Conservation (phyloP, 129 eudicot species). For the Oenanthe sinensis region DNA sequence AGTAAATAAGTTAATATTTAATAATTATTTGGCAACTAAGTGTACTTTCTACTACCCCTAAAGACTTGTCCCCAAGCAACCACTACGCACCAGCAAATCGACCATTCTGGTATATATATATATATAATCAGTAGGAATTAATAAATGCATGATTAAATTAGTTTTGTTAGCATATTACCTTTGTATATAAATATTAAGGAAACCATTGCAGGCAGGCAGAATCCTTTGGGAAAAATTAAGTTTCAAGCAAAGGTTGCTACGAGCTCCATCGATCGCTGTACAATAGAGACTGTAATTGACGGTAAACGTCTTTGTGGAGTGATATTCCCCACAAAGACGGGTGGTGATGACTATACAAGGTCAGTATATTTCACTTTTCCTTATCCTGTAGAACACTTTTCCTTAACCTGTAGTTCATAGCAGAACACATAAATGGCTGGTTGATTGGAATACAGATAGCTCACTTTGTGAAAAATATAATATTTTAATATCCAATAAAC, state of each 20-base stretch:
- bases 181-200: conserved; percentile 7
- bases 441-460: neutral
- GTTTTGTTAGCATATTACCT: neutral
- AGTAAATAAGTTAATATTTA: neutral
- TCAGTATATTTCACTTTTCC: neutral
- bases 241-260: conserved; percentile 83
- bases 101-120: neutral
- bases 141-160: neutral
- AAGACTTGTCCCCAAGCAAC: neutral
- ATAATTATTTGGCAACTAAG: neutral
- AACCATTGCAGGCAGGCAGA: conserved; percentile 40
- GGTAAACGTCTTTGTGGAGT: conserved; percentile 91
- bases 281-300: conserved; percentile 85
- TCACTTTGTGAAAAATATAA: neutral
- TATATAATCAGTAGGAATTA: neutral
- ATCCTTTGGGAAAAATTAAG: conserved; percentile 55
- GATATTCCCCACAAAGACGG: conserved; percentile 37
- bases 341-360: neutral
- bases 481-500: neutral
- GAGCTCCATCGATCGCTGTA: conserved; percentile 50
- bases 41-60: neutral
- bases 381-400: neutral
- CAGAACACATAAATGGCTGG: neutral
- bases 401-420: neutral
- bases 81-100: neutral